These are phyloP conservation scores for Aspergillus aculeatinus DNA, from an alignment of 2,329 filamentous ascomycete species.

Conservation along the genomic window DNA sequence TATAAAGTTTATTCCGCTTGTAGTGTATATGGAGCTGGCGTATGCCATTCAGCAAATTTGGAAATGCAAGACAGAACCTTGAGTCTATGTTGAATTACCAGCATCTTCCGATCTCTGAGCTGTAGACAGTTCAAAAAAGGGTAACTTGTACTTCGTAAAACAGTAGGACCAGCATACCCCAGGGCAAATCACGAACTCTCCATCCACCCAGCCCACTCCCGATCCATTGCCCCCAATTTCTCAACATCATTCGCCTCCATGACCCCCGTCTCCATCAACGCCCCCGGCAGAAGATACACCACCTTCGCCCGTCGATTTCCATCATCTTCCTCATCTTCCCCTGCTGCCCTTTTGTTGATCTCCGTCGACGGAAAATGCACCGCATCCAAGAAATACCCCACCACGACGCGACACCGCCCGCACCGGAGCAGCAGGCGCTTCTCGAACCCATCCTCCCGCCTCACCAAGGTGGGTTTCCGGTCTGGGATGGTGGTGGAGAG, in stretches of 20 bases:
- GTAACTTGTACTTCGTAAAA: no score
- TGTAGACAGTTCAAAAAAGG: not conserved
- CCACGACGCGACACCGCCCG: slow-evolving; percentile 58
- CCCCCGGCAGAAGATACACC: slow-evolving; percentile 62
- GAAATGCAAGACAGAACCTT: not conserved
- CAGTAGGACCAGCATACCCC: no score
- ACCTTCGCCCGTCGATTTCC: slow-evolving; percentile 38
- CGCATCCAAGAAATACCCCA: slow-evolving; percentile 63
- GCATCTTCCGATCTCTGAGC: not conserved
- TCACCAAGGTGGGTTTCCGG: slow-evolving; percentile 51
- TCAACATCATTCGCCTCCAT: slow-evolving; percentile 49
- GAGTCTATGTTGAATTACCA: not conserved
- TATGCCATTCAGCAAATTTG: slow-evolving; percentile 1
- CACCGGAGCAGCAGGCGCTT: slow-evolving; percentile 62
- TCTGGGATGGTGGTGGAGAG: slow-evolving; percentile 52
- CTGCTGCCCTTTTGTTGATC: not conserved
- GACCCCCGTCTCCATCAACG: slow-evolving; percentile 57
- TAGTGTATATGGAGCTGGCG: slow-evolving; percentile 5
- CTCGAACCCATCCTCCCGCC: slow-evolving; percentile 65
- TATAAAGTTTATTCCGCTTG: not conserved
- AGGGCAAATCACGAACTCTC: not conserved
- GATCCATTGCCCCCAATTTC: slow-evolving; percentile 29
- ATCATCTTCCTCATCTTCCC: slow-evolving; percentile 13
- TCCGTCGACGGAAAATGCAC: slow-evolving; percentile 42
- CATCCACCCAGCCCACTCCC: slow-evolving; percentile 38